Conservation (phyloP, 1,139 yeast species). For the Suhomyces wounanorum region DNA sequence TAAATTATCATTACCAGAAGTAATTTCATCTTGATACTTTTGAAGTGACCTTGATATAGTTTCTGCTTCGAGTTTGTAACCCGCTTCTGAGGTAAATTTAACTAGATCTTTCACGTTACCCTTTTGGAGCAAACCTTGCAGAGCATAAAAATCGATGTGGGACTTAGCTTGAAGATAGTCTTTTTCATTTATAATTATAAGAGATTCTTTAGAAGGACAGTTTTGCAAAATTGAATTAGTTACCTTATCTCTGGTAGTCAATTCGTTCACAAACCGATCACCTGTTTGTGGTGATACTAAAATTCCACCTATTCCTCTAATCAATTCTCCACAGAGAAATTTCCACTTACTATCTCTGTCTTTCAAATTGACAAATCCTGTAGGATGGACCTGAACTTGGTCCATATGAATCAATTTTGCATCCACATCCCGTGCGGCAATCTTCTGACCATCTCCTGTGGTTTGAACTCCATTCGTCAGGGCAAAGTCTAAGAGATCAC, state of each 20-base stretch:
- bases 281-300: conserved; percentile 34
- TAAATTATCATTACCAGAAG: conserved; percentile 18
- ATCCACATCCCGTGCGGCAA: conserved; percentile 32
- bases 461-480: conserved; percentile 40
- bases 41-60: conserved; percentile 15
- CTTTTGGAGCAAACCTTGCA: conserved; percentile 28
- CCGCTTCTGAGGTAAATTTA: conserved; percentile 18
- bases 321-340: conserved; percentile 40
- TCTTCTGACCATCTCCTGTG: conserved; percentile 42
- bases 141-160: conserved; percentile 35
- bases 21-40: conserved; percentile 16
- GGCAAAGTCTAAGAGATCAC: conserved; percentile 35
- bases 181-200: conserved; percentile 27
- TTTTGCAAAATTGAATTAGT: conserved; percentile 27
- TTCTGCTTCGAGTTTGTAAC: conserved; percentile 13
- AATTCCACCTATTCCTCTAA: conserved; percentile 44
- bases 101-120: conserved; percentile 28
- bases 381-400: conserved; percentile 42
- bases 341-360: conserved; percentile 25
- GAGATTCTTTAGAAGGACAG: conserved; percentile 26
- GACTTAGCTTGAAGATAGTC: conserved; percentile 31
- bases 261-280: conserved; percentile 36
- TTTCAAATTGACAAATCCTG: conserved; percentile 35
- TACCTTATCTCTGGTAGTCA: conserved; percentile 36
- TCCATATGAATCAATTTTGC: conserved; percentile 41